Conservation (phyloP, 768 basidiomycete species). For the Trametes cinnabarina region DNA sequence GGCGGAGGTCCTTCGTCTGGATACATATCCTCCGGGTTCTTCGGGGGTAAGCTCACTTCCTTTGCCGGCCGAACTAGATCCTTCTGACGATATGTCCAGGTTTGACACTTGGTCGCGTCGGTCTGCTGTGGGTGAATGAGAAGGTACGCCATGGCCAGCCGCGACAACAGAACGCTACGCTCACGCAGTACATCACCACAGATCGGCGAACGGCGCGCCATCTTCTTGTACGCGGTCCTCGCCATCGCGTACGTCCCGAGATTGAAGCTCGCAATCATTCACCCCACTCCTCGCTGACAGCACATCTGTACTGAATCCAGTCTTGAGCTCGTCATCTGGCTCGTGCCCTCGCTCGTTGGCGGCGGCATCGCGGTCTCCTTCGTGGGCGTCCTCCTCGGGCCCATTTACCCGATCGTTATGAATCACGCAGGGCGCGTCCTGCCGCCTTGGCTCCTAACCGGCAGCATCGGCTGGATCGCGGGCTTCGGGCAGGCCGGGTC, state of each 20-base stretch:
- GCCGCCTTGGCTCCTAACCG: slow-evolving; percentile 42
- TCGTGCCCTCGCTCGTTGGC: slow-evolving; percentile 51
- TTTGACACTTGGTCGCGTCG: slow-evolving; percentile 51
- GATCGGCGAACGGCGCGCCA: slow-evolving; percentile 38
- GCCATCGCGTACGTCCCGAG: slow-evolving; percentile 35
- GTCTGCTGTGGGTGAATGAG: slow-evolving; percentile 50
- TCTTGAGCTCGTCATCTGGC: slow-evolving; percentile 58
- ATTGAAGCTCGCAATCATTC: neutral
- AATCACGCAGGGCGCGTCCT: slow-evolving; percentile 40
- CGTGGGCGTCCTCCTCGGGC: slow-evolving; percentile 52
- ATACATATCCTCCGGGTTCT: slow-evolving; percentile 52
- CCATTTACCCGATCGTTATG: slow-evolving; percentile 46
- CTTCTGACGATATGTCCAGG: slow-evolving; percentile 26
- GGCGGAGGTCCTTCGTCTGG: slow-evolving; percentile 48
- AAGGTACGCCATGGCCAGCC: slow-evolving; percentile 27
- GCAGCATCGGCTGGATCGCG: slow-evolving; percentile 49
- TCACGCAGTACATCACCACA: slow-evolving; percentile 8
- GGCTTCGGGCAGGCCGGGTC: slow-evolving; percentile 52
- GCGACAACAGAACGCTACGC: neutral
- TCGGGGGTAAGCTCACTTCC: slow-evolving; percentile 42
- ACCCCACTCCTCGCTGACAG: neutral
- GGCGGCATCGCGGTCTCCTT: slow-evolving; percentile 54
- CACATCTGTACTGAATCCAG: slow-evolving; percentile 28
- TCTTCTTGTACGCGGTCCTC: slow-evolving; percentile 37
- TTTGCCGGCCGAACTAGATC: no score